Conservation (phyloP, 139 green algal species). For the Haematococcus sp. region DNA sequence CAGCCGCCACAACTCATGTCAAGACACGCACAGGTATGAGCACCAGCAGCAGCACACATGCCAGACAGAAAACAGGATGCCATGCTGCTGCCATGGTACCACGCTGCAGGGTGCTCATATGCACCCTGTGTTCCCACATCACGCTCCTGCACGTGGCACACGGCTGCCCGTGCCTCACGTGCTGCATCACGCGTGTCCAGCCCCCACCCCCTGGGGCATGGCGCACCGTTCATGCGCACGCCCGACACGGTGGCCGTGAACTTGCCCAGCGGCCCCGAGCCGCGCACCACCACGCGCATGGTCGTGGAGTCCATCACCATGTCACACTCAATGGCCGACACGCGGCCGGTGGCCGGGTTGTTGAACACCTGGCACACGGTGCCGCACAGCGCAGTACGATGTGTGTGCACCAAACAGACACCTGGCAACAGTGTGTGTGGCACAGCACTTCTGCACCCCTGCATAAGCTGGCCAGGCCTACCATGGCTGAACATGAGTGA, state of each 20-base stretch:
- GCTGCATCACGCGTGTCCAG: background rate
- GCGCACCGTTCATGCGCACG: conserved; percentile 25
- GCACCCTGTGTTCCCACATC: background rate
- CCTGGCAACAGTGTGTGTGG: too few relatives aligned
- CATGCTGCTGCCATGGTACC: too few relatives aligned
- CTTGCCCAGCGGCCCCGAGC: conserved; percentile 34
- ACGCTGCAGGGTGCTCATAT: too few relatives aligned
- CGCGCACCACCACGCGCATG: conserved; percentile 42
- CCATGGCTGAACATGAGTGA: background rate
- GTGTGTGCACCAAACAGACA: too few relatives aligned
- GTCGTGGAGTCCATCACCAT: conserved; percentile 31
- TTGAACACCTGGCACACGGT: conserved; percentile 24
- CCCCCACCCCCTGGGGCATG: background rate
- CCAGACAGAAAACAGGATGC: too few relatives aligned
- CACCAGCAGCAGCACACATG: too few relatives aligned
- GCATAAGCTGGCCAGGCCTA: background rate
- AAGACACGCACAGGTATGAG: too few relatives aligned
- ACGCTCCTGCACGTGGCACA: background rate
- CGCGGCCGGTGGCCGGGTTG: conserved; percentile 3
- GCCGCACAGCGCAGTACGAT: too few relatives aligned
- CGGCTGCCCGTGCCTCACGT: too few relatives aligned
- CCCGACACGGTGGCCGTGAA: conserved; percentile 39
- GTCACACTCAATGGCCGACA: conserved; percentile 31
- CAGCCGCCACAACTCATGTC: too few relatives aligned
- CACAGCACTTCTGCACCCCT: too few relatives aligned